These are phyloP conservation scores for Penicillium psychrofluorescens DNA, from an alignment of 495 filamentous ascomycete genomes.

Conservation along the genomic window DNA sequence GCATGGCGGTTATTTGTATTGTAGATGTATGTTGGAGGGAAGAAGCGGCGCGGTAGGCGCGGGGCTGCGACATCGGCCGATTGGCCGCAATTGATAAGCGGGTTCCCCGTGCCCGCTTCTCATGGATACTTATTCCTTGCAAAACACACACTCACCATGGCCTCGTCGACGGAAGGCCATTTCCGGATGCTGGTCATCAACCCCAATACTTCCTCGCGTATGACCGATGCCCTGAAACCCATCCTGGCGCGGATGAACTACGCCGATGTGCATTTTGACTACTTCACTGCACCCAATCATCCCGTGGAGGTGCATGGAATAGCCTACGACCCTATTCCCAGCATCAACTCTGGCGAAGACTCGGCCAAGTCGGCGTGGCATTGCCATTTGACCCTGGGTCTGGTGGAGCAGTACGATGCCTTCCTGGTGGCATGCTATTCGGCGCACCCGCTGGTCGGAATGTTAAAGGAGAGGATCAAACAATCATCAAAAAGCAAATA, in stretches of 20 bases:
- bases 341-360: conserved; percentile 43
- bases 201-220: conserved; percentile 76
- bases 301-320: conserved; percentile 20
- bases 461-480: conserved; percentile 39
- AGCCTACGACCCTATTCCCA: conserved; percentile 24
- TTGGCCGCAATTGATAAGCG: too few species aligned
- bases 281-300: conserved; percentile 47
- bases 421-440: conserved; percentile 88
- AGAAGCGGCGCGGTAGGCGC: too few species aligned
- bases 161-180: conserved; percentile 6
- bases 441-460: conserved; percentile 69
- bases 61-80: conserved; percentile 14
- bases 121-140: background rate
- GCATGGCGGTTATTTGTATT: conserved; percentile 28
- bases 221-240: conserved; percentile 70
- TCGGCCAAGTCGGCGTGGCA: conserved; percentile 47
- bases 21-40: background rate
- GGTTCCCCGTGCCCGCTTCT: background rate
- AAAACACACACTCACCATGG: conserved; percentile 4
- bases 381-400: conserved; percentile 48
- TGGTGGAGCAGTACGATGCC: conserved; percentile 55
- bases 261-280: conserved; percentile 41
- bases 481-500: conserved; percentile 29
- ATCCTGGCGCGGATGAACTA: conserved; percentile 49
- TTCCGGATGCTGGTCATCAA: conserved; percentile 74